These are phyloP conservation scores for Gossypium turneri DNA, from an alignment of 345 rosid species.

Conservation along the genomic window DNA sequence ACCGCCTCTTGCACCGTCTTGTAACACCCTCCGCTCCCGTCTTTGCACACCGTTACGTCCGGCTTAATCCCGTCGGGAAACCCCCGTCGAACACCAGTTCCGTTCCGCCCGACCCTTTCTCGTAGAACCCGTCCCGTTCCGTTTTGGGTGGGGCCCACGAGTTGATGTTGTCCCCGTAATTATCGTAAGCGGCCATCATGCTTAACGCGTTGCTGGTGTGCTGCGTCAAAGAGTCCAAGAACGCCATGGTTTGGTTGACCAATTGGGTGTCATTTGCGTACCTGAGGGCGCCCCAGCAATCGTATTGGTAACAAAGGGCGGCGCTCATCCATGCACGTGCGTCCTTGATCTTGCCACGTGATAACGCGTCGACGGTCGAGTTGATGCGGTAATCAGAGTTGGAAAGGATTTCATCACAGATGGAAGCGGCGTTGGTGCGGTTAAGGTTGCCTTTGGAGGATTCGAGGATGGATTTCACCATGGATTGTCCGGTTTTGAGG, in stretches of 20 bases:
- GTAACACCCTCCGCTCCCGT: slow-evolving; percentile 35
- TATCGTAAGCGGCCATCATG: slow-evolving; percentile 62
- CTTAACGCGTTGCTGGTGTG: slow-evolving; percentile 67
- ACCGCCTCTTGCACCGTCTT: slow-evolving; percentile 80
- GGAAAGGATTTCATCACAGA: slow-evolving; percentile 51
- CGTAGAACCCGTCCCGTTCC: slow-evolving; percentile 77
- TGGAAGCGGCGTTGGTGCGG: slow-evolving; percentile 56
- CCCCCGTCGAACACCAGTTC: slow-evolving; percentile 26
- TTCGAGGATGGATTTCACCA: slow-evolving; percentile 51
- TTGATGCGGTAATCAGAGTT: slow-evolving; percentile 49
- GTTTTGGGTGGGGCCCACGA: slow-evolving; percentile 67
- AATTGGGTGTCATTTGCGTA: slow-evolving; percentile 59
- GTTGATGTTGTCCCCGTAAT: slow-evolving; percentile 37
- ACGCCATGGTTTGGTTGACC: slow-evolving; percentile 56
- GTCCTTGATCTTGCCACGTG: slow-evolving; percentile 52
- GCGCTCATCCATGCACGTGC: slow-evolving; percentile 84
- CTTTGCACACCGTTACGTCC: slow-evolving; percentile 70
- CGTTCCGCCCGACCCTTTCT: slow-evolving; percentile 25
- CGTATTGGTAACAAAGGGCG: slow-evolving; percentile 68
- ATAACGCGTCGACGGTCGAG: slow-evolving; percentile 36
- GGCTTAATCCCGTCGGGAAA: slow-evolving; percentile 42
- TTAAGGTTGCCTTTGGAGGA: slow-evolving; percentile 49
- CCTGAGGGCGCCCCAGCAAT: slow-evolving; percentile 64
- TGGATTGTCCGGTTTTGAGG: slow-evolving; percentile 51
- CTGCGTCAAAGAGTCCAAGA: slow-evolving; percentile 38